phyloP scores from a whole-genome alignment of 148 eudicot genomes.

The Vaccinium darrowii region DNA sequence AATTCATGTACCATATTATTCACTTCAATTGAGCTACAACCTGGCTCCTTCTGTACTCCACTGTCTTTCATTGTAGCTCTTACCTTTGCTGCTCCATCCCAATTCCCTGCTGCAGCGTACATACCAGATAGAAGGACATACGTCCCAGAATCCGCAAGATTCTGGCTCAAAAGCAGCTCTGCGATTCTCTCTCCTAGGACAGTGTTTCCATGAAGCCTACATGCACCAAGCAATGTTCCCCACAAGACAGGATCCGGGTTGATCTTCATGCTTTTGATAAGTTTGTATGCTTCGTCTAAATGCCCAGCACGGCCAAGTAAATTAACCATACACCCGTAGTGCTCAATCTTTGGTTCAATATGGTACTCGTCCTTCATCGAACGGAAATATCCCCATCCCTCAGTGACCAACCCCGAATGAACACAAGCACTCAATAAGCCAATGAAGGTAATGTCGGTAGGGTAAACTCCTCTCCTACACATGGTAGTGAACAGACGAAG shows the following conservation, averaged over 20 bases:
- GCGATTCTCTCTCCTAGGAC: constrained; percentile 64
- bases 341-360: constrained; percentile 74
- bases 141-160: constrained; percentile 66
- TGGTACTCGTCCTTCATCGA: constrained; percentile 48
- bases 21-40: constrained; percentile 91
- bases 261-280: constrained; percentile 46
- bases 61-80: constrained; percentile 68
- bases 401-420: constrained; percentile 62
- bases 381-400: constrained; percentile 56
- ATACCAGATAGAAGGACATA: constrained; percentile 77
- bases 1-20: constrained; percentile 74
- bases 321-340: constrained; percentile 96
- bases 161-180: constrained; percentile 41
- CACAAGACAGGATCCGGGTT: constrained; percentile 65
- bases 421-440: constrained; percentile 83
- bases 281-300: constrained; percentile 75
- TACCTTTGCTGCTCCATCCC: constrained; percentile 73
- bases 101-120: constrained; percentile 64
- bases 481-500: constrained; percentile 48
- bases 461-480: constrained; percentile 37
- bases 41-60: constrained; percentile 83
- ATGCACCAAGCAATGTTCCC: constrained; percentile 83
- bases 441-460: constrained; percentile 81
- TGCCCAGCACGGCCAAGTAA: constrained; percentile 79
- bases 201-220: constrained; percentile 64